A percentile compares a stretch with the other conserved stretches of the same genome.
These are phyloP conservation scores for Coemansia sp. DNA, from an alignment of 192 early-diverging fungal species.

Conservation along the genomic window DNA sequence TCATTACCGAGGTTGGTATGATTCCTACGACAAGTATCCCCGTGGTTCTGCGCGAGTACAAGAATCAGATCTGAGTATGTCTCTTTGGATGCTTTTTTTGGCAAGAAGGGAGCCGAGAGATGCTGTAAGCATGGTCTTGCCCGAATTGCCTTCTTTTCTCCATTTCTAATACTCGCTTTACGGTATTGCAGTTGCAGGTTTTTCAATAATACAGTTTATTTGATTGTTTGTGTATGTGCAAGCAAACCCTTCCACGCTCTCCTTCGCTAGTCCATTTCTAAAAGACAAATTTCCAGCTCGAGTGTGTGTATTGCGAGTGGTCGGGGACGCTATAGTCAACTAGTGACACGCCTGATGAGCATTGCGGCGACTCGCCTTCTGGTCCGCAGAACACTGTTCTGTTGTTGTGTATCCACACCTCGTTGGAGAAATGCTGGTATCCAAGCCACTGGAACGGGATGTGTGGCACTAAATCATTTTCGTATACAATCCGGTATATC, in stretches of 20 bases:
- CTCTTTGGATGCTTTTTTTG: neutral
- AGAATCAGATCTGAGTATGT: conserved; percentile 27
- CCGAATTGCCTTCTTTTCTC: neutral
- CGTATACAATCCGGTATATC: conserved; percentile 41
- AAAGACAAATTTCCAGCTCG: conserved; percentile 28
- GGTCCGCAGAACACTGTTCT: conserved; percentile 41
- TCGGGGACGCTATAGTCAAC: conserved; percentile 41
- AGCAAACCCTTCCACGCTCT: neutral
- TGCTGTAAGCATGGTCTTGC: no score
- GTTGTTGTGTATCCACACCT: conserved; percentile 22
- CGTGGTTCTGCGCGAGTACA: conserved; percentile 64
- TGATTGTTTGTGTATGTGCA: no score
- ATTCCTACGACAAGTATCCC: conserved; percentile 88
- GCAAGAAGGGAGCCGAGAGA: neutral
- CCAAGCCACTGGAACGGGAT: conserved; percentile 55
- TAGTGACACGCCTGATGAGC: conserved; percentile 29
- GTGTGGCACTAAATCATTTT: conserved; percentile 51
- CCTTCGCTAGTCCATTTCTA: neutral
- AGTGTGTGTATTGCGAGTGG: conserved; percentile 39
- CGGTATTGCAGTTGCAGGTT: no score
- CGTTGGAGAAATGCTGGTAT: conserved; percentile 45
- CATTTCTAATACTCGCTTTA: neutral
- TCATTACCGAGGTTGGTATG: conserved; percentile 89
- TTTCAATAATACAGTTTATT: neutral
- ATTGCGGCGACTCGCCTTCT: conserved; percentile 22